Evolutionary conservation across 2,329 filamentous ascomycete genomes (phyloP).

Genomic region (Xylariales sp.): DNA sequence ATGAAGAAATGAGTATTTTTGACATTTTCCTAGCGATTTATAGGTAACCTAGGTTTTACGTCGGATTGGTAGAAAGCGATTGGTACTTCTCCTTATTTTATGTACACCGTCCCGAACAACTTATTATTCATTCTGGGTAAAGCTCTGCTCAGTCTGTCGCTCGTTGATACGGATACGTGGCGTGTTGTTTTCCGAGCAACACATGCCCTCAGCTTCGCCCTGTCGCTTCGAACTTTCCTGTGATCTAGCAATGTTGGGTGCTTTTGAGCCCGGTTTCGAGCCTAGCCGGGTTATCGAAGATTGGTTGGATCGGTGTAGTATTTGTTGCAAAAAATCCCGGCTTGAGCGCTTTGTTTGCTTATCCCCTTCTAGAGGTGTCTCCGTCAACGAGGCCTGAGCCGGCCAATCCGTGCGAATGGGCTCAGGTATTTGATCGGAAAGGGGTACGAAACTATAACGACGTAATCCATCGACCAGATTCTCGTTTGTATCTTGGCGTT

Average conservation of each 20-base stretch:
- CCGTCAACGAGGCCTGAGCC: constrained; percentile 12
- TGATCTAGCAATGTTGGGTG: constrained; percentile 12
- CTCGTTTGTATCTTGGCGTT: constrained; percentile 15
- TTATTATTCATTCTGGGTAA: neutral
- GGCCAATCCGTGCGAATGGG: constrained; percentile 31
- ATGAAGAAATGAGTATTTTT: neutral
- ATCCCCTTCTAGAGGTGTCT: constrained; percentile 23
- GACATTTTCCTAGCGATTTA: neutral
- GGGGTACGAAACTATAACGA: constrained; percentile 47
- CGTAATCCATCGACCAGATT: constrained; percentile 42
- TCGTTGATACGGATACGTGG: constrained; percentile 45
- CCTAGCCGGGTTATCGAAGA: constrained; percentile 18
- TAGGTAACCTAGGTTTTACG: neutral
- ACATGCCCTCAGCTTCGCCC: neutral
- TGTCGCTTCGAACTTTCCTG: constrained; percentile 17
- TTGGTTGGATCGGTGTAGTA: constrained; percentile 38
- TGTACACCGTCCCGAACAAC: neutral
- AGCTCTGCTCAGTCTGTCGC: constrained; percentile 31
- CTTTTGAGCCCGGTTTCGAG: constrained; percentile 30
- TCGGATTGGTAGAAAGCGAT: neutral
- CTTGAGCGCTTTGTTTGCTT: constrained; percentile 36
- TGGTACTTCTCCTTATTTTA: constrained; percentile 11
- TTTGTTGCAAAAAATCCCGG: constrained; percentile 42
- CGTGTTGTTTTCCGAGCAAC: constrained; percentile 42
- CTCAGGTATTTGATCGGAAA: constrained; percentile 43